Percentiles rank a stretch among this genome's conserved stretches.
phyloP scores from a whole-genome alignment of 192 early-diverging fungal species.

The Mortierella claussenii region DNA sequence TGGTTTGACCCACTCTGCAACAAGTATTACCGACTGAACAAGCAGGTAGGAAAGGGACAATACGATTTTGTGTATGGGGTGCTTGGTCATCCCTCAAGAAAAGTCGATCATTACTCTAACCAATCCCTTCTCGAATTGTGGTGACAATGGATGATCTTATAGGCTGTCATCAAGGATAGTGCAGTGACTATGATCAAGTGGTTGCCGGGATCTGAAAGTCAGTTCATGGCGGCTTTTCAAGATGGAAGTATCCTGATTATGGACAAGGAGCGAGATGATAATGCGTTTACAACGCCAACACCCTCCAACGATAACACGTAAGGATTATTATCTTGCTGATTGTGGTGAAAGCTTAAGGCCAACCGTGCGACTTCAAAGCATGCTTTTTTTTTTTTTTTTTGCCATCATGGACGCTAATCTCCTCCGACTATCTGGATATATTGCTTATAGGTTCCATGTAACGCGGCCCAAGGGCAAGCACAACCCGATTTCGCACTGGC shows the following conservation, averaged over 20 bases:
- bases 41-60: too few relatives aligned
- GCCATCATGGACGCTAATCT: too few relatives aligned
- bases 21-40: slow-evolving; percentile 87
- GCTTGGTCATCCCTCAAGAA: too few relatives aligned
- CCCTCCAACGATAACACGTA: slow-evolving; percentile 48
- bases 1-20: slow-evolving; percentile 90
- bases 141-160: too few relatives aligned
- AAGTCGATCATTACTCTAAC: too few relatives aligned
- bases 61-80: too few relatives aligned
- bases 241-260: slow-evolving; percentile 88
- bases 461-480: slow-evolving; percentile 73
- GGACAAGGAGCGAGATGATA: slow-evolving; percentile 91
- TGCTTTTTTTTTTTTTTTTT: too few relatives aligned
- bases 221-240: slow-evolving; percentile 85
- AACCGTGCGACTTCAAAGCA: too few relatives aligned
- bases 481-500: slow-evolving; percentile 89
- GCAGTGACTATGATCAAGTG: slow-evolving; percentile 87
- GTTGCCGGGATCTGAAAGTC: slow-evolving; percentile 86
- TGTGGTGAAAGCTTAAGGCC: too few relatives aligned
- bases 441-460: slow-evolving; percentile 57
- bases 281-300: slow-evolving; percentile 46
- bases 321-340: neutral
- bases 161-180: slow-evolving; percentile 72
- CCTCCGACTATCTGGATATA: too few relatives aligned
- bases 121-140: too few relatives aligned